Conservation (phyloP, 1,284 basidiomycete species). For the Sparassis latifolia region DNA sequence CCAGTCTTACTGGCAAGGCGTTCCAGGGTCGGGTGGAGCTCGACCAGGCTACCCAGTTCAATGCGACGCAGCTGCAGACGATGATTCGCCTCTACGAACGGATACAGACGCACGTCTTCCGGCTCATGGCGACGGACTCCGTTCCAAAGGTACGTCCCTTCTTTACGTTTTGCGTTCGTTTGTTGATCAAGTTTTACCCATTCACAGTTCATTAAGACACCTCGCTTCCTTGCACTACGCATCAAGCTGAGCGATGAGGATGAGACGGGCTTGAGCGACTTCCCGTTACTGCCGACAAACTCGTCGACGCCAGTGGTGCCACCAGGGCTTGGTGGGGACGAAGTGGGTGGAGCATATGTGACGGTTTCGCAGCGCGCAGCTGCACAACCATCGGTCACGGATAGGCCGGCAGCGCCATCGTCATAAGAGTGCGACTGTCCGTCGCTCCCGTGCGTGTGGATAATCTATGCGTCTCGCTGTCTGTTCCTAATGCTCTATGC, state of each 20-base stretch:
- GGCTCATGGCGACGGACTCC: conserved; percentile 96
- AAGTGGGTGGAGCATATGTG: conserved; percentile 75
- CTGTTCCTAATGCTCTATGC: conserved; percentile 18
- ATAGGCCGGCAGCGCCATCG: conserved; percentile 13
- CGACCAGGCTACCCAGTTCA: conserved; percentile 71
- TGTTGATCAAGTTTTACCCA: conserved; percentile 1
- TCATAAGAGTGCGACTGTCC: conserved; percentile 7
- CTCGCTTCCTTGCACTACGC: conserved; percentile 68
- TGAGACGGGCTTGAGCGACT: conserved; percentile 35
- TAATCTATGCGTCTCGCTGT: conserved; percentile 16
- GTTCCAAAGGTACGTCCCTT: conserved; percentile 74
- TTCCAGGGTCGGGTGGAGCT: conserved; percentile 76
- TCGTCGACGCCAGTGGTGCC: conserved; percentile 49
- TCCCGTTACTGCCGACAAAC: conserved; percentile 19
- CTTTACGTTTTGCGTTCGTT: not conserved
- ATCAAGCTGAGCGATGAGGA: conserved; percentile 67
- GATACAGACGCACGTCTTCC: conserved; percentile 95
- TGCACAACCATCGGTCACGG: conserved; percentile 11
- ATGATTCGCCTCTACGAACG: conserved; percentile 93
- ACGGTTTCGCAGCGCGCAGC: conserved; percentile 71
- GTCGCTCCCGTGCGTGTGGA: not conserved
- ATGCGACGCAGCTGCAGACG: conserved; percentile 91
- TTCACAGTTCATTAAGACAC: conserved; percentile 75
- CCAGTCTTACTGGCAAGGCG: conserved; percentile 64
- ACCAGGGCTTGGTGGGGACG: conserved; percentile 61